These are phyloP conservation scores for Brasilioporus rufonigricans DNA, from an alignment of 768 basidiomycete species.

Conservation along the genomic window DNA sequence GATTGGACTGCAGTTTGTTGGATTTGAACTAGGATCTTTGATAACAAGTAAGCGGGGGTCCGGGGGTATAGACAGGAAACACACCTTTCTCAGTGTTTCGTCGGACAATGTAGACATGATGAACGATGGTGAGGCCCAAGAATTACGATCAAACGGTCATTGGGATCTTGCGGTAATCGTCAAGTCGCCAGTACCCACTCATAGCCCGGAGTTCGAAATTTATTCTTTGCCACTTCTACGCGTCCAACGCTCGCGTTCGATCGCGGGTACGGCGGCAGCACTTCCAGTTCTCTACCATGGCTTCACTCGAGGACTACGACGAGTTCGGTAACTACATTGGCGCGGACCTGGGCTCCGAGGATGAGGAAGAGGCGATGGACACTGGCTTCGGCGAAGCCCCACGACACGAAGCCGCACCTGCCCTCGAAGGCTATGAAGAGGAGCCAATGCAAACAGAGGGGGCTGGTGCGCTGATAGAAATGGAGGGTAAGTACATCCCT, in stretches of 20 bases:
- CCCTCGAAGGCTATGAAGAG: conserved; percentile 84
- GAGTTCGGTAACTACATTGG: conserved; percentile 99
- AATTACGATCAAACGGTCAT: conserved; percentile 15
- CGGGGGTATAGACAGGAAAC: not conserved
- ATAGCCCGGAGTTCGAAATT: conserved; percentile 35
- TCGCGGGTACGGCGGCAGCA: conserved; percentile 4
- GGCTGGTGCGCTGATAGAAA: conserved; percentile 75
- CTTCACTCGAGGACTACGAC: conserved; percentile 75
- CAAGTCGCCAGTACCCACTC: not conserved
- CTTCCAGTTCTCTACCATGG: conserved; percentile 36
- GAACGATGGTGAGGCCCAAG: not conserved
- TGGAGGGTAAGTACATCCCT: conserved; percentile 59
- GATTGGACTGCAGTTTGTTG: conserved; percentile 89
- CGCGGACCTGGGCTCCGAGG: conserved; percentile 87
- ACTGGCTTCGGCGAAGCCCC: conserved; percentile 43
- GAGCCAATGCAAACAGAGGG: conserved; percentile 55
- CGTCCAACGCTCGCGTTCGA: conserved; percentile 15
- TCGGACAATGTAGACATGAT: conserved; percentile 63
- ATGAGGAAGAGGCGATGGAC: conserved; percentile 57
- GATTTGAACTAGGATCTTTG: conserved; percentile 87
- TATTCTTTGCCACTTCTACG: conserved; percentile 21
- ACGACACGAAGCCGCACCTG: conserved; percentile 42
- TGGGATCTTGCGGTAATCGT: not conserved
- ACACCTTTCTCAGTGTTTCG: conserved; percentile 79
- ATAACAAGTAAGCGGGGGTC: conserved; percentile 17